These are phyloP conservation scores for Scheffersomyces stambukii DNA, from an alignment of 1,139 yeast species.

Conservation along the genomic window DNA sequence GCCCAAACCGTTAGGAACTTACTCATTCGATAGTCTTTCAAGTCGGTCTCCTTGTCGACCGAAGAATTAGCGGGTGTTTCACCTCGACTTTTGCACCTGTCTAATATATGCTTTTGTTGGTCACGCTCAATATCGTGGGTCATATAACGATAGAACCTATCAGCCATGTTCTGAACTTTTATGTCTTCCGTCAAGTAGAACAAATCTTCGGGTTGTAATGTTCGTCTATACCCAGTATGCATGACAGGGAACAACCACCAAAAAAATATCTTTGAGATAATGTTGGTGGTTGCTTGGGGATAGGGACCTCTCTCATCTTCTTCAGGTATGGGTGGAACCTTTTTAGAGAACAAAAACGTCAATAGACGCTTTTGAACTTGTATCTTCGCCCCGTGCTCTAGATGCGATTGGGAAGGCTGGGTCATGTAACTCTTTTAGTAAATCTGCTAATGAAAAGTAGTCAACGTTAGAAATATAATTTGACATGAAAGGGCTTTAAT, in stretches of 20 bases:
- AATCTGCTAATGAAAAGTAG: too few relatives aligned
- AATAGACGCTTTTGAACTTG: conserved; percentile 28
- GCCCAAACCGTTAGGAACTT: conserved; percentile 26
- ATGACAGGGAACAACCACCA: conserved; percentile 50
- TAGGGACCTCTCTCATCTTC: conserved; percentile 37
- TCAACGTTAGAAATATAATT: too few relatives aligned
- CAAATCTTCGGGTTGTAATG: conserved; percentile 44
- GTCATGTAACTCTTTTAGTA: too few relatives aligned
- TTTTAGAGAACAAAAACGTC: conserved; percentile 26
- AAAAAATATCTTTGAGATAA: conserved; percentile 39
- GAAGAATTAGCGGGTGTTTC: conserved; percentile 20
- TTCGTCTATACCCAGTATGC: conserved; percentile 48
- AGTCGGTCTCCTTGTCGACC: conserved; percentile 19
- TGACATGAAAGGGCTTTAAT: too few relatives aligned
- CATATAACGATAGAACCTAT: conserved; percentile 22
- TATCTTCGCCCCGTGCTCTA: conserved; percentile 9
- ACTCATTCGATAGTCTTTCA: conserved; percentile 18
- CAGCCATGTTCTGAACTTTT: conserved; percentile 33
- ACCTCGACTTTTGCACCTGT: conserved; percentile 19
- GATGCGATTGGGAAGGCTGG: background rate
- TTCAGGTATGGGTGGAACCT: conserved; percentile 34
- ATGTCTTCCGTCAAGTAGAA: conserved; percentile 35
- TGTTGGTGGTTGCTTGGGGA: conserved; percentile 30
- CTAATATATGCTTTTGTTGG: conserved; percentile 14
- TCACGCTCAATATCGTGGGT: conserved; percentile 17